Conservation (phyloP, 176 grass and related monocot species). For the bread wheat (Triticum aestivum) region DNA sequence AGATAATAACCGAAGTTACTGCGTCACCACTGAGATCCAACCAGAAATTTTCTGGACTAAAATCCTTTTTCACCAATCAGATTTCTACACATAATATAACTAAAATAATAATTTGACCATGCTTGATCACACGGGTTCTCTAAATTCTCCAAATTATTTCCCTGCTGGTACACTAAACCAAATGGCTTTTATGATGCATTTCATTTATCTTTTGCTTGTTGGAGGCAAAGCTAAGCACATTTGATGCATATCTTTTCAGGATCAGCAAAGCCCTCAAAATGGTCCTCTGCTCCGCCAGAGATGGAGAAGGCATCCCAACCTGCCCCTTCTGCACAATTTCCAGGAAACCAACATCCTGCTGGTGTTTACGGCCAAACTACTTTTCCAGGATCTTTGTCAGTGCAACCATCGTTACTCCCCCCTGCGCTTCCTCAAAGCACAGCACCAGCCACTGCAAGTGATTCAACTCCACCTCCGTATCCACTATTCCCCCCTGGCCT, state of each 20-base stretch:
- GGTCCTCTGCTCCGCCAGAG: conserved; percentile 52
- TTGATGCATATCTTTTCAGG: conserved; percentile 47
- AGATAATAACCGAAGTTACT: not conserved
- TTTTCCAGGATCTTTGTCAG: conserved; percentile 53
- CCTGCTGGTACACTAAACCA: not conserved
- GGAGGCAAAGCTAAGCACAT: not conserved
- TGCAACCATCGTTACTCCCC: conserved; percentile 38
- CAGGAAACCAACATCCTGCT: conserved; percentile 38
- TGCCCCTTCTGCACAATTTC: conserved; percentile 39
- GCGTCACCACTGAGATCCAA: not conserved
- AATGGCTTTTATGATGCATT: not conserved
- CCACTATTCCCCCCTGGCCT: conserved; percentile 93
- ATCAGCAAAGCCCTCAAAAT: conserved; percentile 58
- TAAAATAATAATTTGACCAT: not conserved
- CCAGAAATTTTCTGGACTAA: not conserved
- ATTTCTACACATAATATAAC: not conserved
- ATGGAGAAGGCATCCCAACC: conserved; percentile 45
- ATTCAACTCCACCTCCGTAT: conserved; percentile 71
- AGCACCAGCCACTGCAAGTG: conserved; percentile 28
- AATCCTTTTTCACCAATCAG: not conserved
- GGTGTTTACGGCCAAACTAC: conserved; percentile 49
- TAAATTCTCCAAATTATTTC: not conserved
- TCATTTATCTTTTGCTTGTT: not conserved
- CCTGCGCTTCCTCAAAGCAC: conserved; percentile 29
- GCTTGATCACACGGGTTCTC: not conserved